Evolutionary conservation across 179 eudicot species (phyloP).

Genomic region (Heliamphora pulchella): DNA sequence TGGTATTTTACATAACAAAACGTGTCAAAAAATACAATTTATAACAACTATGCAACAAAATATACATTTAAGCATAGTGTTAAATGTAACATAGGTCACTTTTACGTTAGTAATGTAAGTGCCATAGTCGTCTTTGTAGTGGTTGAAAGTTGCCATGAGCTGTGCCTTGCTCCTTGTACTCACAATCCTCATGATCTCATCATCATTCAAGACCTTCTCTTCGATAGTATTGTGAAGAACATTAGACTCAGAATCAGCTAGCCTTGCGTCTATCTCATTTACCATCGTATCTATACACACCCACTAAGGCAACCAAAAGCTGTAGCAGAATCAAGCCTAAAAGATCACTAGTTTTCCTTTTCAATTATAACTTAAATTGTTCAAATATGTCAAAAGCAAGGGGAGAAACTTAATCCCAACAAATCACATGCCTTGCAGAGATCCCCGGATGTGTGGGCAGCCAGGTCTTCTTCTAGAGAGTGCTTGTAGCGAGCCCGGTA

Average conservation of each 20-base stretch:
- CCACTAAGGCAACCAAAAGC: slow-evolving; percentile 63
- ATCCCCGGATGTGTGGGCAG: slow-evolving; percentile 49
- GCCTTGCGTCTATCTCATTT: slow-evolving; percentile 39
- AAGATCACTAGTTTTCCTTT: slow-evolving; percentile 9
- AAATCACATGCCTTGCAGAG: slow-evolving; percentile 48
- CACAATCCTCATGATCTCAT: slow-evolving; percentile 12
- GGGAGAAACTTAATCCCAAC: not conserved
- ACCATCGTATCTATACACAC: slow-evolving; percentile 62
- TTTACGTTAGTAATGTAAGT: slow-evolving; percentile 66
- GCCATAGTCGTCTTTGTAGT: slow-evolving; percentile 60
- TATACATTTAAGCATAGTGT: not conserved
- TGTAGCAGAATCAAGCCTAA: slow-evolving; percentile 23
- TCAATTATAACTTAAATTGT: not conserved
- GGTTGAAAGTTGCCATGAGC: slow-evolving; percentile 32
- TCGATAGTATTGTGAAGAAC: slow-evolving; percentile 29
- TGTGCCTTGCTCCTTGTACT: slow-evolving; percentile 16
- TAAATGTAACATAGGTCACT: not conserved
- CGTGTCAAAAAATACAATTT: too few relatives aligned
- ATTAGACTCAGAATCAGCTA: slow-evolving; percentile 61
- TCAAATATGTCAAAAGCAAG: not conserved
- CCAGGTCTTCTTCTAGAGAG: slow-evolving; percentile 71
- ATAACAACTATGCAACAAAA: too few relatives aligned
- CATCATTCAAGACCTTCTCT: slow-evolving; percentile 11
- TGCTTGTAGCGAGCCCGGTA: slow-evolving; percentile 56
- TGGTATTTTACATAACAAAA: too few relatives aligned